phyloP scores from a whole-genome alignment of 495 filamentous ascomycete genomes.

The Hypoxylon fuscum region DNA sequence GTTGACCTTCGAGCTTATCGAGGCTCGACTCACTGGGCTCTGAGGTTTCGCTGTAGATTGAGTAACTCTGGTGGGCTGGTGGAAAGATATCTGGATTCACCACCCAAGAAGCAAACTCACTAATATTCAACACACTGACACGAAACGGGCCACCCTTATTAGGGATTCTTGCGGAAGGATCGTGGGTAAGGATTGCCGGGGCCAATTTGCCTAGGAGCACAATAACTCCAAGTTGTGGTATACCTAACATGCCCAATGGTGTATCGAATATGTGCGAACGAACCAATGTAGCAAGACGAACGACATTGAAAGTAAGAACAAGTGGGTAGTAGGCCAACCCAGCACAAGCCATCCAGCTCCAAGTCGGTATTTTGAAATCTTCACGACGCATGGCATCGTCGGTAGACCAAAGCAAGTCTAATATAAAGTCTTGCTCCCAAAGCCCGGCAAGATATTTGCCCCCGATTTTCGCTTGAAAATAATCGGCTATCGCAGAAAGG shows the following conservation, averaged over 20 bases:
- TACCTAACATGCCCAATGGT: not conserved
- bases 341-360: not conserved
- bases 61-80: not conserved
- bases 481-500: not conserved
- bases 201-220: not conserved
- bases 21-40: not conserved
- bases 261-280: not conserved
- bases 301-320: not conserved
- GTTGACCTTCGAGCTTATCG: not conserved
- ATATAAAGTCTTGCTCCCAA: not conserved
- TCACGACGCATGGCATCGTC: not conserved
- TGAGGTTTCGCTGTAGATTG: not conserved
- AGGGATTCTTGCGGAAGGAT: not conserved
- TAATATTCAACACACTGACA: not conserved
- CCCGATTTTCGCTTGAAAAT: not conserved
- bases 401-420: not conserved
- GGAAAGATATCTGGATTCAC: not conserved
- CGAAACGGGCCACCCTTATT: not conserved
- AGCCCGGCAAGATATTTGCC: not conserved
- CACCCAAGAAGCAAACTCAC: not conserved
- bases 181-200: not conserved
- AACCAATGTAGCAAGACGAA: not conserved
- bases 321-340: not conserved
- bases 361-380: not conserved
- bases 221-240: not conserved